Evolutionary conservation across 257 asterid genomes (phyloP).

Genomic region (Nicotiana attenuata): DNA sequence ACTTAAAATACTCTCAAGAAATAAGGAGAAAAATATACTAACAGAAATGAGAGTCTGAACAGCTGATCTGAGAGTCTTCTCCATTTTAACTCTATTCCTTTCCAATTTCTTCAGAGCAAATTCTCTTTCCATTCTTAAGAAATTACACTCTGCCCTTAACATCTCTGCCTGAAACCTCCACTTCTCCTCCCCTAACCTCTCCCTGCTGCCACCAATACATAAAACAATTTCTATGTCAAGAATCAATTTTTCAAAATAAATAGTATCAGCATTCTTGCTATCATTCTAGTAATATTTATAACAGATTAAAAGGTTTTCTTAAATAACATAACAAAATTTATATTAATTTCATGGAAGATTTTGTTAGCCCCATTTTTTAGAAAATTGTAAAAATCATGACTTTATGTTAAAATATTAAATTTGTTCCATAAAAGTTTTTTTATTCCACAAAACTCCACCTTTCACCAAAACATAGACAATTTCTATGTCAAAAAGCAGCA

Average conservation of each 20-base stretch:
- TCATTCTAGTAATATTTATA: not conserved
- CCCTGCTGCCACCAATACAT: not conserved
- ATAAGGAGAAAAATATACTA: slow-evolving; percentile 14
- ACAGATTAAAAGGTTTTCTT: not conserved
- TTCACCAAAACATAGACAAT: not conserved
- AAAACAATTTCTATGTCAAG: not conserved
- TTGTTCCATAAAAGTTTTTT: not conserved
- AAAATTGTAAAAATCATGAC: not conserved
- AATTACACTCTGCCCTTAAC: slow-evolving; percentile 74
- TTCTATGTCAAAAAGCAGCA: no score
- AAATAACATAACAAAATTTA: not conserved
- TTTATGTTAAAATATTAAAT: not conserved
- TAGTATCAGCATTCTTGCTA: not conserved
- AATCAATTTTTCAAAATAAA: not conserved
- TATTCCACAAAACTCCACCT: slow-evolving; percentile 11
- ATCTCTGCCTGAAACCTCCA: slow-evolving; percentile 92
- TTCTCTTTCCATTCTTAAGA: slow-evolving; percentile 73
- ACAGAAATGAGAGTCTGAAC: slow-evolving; percentile 74
- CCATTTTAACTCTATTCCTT: slow-evolving; percentile 55
- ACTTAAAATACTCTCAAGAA: not conserved
- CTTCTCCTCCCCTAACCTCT: slow-evolving; percentile 44
- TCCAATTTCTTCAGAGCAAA: slow-evolving; percentile 67
- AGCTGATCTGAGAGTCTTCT: slow-evolving; percentile 60
- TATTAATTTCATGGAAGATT: no score
- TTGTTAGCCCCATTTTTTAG: not conserved